Evolutionary conservation across 1,139 yeast genomes (phyloP), one percentile per base, ranked within the genome.

Genomic region (Hemisphaericaspora lyxosophila): DNA sequence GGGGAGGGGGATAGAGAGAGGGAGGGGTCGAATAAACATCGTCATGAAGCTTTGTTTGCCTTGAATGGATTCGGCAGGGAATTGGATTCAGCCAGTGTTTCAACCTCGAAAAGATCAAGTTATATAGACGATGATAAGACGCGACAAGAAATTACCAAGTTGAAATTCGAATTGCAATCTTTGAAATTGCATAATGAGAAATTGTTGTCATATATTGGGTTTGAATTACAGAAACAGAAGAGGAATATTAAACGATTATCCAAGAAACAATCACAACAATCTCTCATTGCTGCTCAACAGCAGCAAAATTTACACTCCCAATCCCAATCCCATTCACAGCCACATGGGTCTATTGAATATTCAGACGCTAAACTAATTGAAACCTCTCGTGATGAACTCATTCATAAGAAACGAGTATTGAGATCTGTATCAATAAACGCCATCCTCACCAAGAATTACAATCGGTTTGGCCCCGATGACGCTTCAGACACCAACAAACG

Each of bases 161-260:
- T 76, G 46, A 70, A 70, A 47, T 78, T 78, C 54, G 81, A 77
- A 53, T 59, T 77, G 35, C 78, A 72, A 51, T 75, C 80, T 9
- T 59, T 78, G 43, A 69, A 71, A 46, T 55, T 77, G 38, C 82
- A 78, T 49, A 76, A 76, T 52, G 82, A 78, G 43, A 77, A 78
- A 51, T 60, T 78, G 26, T 59, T 75, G 39, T 73, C 80, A 17
- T 78, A 75, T 49, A 78, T 78, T 53, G 82, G 82, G 20, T 78
- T 75, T 48, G 75, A 76, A 46, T 57, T 75, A 40, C 82, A 78
- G 47, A 70, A 73, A 42, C 73, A 70, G 45, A 70, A 68, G 58
- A 63, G 67, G 45, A 70, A 66, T 47, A 62, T 70, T 40, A 63
- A 63, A 47, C 67, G 62, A 45, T 55, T 71, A 36, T 60, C 71